A percentile compares a stretch with the other conserved stretches of the same genome.
phyloP scores from a whole-genome alignment of 139 green algal genomes.

The Volvox reticuliferus region DNA sequence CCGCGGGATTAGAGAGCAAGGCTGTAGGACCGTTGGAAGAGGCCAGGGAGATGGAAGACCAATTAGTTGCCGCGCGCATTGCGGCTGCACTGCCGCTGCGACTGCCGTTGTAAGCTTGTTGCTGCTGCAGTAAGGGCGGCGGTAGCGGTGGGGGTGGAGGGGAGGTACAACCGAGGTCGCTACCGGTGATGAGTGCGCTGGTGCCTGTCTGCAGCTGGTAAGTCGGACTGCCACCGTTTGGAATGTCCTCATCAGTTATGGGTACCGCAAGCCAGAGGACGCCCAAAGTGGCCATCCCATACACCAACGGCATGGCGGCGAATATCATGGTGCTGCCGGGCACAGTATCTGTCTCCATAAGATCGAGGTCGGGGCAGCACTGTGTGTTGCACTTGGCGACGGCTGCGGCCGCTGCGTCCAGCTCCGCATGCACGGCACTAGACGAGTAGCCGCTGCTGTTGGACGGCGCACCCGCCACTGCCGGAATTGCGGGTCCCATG shows the following conservation, averaged over 20 bases:
- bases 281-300: not conserved
- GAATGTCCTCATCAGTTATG: not conserved
- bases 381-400: not conserved
- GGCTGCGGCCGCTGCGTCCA: not conserved
- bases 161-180: not conserved
- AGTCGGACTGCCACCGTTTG: not conserved
- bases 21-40: not conserved
- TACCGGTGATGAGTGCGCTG: not conserved
- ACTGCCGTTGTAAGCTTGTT: not conserved
- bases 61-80: too few relatives aligned
- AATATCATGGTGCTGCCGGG: not conserved
- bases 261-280: conserved; percentile 10
- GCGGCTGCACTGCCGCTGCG: not conserved
- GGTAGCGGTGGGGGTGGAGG: not conserved
- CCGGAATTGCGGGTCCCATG: too few relatives aligned
- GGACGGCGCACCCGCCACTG: not conserved
- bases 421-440: not conserved
- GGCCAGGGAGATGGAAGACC: not conserved
- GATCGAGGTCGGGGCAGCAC: conserved; percentile 15
- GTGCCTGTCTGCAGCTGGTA: not conserved
- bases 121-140: not conserved
- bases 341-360: not conserved
- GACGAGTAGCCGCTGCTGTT: conserved; percentile 8
- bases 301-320: conserved; percentile 11
- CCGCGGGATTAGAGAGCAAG: not conserved